Base-by-base conservation (phyloP, 2,329 filamentous ascomycete genomes). In the Hypocreales sp. region DNA sequence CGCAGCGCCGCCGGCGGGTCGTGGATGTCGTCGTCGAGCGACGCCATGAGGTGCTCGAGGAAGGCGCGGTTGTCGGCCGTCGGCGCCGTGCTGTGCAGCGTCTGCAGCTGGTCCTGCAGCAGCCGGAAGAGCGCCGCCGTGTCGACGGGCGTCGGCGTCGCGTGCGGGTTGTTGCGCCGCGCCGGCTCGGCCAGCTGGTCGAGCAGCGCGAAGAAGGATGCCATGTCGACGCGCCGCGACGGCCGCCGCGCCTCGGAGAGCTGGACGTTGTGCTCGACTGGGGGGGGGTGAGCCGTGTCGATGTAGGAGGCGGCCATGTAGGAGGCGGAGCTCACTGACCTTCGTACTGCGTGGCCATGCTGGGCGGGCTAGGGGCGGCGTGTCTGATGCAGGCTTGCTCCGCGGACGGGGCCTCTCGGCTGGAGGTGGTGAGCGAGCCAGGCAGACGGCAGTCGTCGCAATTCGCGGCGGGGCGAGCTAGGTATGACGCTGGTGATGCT, bases 231-330 rank as follows among this genome's bases (percentile, higher is more conserved):
- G 42, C 66, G 65, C 22, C 72, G 68, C 26, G 53, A 53, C 31
- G 54, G 50, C 26, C 53, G 46, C 15, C 50, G 45, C 5, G 48
- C 35, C 25, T 58, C 36, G 17, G 53, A 24, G 31, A 60, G 47
- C 39, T 64, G 58, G 50, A 76, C 68, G 46, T 67, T 68, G 55
- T 77, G 72, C 47, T 77, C 72, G 46, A 77, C 72, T 77, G 36
- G 5, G 22, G 8, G 12, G 15, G 23, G 16, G 29, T 20, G 16
- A 29, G 30, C 14, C 23, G 24, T 26, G 23, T n/a, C n/a, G n/a
- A n/a, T n/a, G n/a, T n/a, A n/a, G n/a, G n/a, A n/a, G n/a, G n/a
- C n/a, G n/a, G n/a, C n/a, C n/a, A n/a, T n/a, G n/a, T n/a, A n/a
- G n/a, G n/a, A n/a, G n/a, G n/a, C n/a, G n/a, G n/a, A n/a, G n/a